Evolutionary conservation across 2,329 filamentous ascomycete genomes (phyloP).

Genomic region (Cladophialophora exuberans): DNA sequence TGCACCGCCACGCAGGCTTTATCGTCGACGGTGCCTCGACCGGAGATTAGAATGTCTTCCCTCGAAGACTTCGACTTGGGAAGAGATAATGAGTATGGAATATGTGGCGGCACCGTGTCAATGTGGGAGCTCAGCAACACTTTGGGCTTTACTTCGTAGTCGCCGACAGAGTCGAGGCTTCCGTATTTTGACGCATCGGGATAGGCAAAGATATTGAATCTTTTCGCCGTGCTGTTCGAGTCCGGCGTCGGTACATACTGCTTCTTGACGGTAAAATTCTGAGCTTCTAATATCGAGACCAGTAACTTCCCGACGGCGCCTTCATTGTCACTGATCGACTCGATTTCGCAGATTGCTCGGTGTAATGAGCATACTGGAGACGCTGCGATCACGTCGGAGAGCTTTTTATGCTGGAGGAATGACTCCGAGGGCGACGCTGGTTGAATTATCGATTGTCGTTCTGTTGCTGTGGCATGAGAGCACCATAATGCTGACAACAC

Average conservation of each 20-base stretch:
- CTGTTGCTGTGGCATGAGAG: neutral
- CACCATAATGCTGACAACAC: no score
- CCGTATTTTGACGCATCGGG: slow-evolving; percentile 37
- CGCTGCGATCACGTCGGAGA: slow-evolving; percentile 43
- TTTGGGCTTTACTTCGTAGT: slow-evolving; percentile 31
- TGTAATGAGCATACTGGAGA: slow-evolving; percentile 71
- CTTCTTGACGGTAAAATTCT: slow-evolving; percentile 65
- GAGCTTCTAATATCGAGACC: slow-evolving; percentile 63
- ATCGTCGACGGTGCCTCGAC: slow-evolving; percentile 51
- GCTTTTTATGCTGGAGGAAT: slow-evolving; percentile 17
- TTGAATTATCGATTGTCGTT: neutral
- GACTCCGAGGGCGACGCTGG: neutral
- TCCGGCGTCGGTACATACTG: slow-evolving; percentile 48
- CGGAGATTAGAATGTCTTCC: slow-evolving; percentile 44
- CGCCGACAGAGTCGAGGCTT: slow-evolving; percentile 10
- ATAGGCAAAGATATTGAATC: slow-evolving; percentile 80
- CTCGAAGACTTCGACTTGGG: slow-evolving; percentile 24
- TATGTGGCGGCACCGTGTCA: slow-evolving; percentile 64
- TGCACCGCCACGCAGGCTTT: slow-evolving; percentile 52
- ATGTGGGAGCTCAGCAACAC: slow-evolving; percentile 71
- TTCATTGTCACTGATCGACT: slow-evolving; percentile 74
- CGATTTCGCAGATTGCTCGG: slow-evolving; percentile 71
- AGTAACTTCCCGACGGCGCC: slow-evolving; percentile 70
- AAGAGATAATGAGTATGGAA: slow-evolving; percentile 50
- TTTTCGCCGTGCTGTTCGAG: slow-evolving; percentile 40